These are phyloP conservation scores for Alternaria consortialis DNA, from an alignment of 2,329 filamentous ascomycete genomes.

Conservation along the genomic window DNA sequence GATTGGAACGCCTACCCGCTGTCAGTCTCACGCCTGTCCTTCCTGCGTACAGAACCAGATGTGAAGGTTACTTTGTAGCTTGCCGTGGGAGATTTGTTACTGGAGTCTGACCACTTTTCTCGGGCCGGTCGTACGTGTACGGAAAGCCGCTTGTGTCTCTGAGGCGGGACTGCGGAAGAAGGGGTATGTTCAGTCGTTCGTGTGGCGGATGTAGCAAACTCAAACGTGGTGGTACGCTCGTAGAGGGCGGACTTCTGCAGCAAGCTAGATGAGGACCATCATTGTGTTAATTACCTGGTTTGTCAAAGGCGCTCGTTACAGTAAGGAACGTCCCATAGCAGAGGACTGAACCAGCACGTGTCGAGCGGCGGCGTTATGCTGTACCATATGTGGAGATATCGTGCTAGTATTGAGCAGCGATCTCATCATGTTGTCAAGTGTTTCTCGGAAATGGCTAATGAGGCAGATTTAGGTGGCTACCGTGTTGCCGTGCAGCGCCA, in stretches of 20 bases:
- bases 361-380: conserved; percentile 35
- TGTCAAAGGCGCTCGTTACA: conserved; percentile 15
- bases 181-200: conserved; percentile 7
- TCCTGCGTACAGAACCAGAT: conserved; percentile 3
- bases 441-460: conserved; percentile 25
- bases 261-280: conserved; percentile 9
- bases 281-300: conserved; percentile 17
- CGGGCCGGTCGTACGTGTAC: conserved; percentile 21
- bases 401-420: conserved; percentile 26
- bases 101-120: conserved; percentile 3
- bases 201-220: conserved; percentile 19
- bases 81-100: conserved; percentile 7
- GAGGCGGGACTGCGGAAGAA: background rate
- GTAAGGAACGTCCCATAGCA: conserved; percentile 18
- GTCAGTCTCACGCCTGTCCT: conserved; percentile 22
- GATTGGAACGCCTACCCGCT: conserved; percentile 22
- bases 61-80: conserved; percentile 7
- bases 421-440: conserved; percentile 30
- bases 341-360: conserved; percentile 26
- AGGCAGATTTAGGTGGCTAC: conserved; percentile 15
- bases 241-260: conserved; percentile 13
- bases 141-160: conserved; percentile 16
- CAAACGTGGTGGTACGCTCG: conserved; percentile 21
- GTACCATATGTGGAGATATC: conserved; percentile 39
- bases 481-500: conserved; percentile 19